These are phyloP conservation scores for Mucor plumbeus DNA, from an alignment of 371 early-diverging fungal genomes.

Conservation along the genomic window DNA sequence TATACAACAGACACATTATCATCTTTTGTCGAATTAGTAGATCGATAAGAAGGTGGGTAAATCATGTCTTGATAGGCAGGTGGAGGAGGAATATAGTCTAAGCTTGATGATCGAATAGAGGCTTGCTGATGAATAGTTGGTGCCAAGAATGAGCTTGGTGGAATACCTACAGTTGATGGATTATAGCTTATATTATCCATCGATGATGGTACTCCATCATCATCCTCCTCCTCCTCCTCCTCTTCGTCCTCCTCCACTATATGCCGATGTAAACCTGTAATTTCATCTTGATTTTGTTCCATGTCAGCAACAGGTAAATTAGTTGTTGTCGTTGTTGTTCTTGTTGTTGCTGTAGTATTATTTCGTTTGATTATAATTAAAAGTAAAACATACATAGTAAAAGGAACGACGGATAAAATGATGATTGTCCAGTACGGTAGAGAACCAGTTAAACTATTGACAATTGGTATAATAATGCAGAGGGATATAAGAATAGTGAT, in stretches of 20 bases:
- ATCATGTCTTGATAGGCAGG: conserved; percentile 23
- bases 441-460: neutral
- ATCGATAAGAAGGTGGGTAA: conserved; percentile 28
- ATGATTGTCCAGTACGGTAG: conserved; percentile 18
- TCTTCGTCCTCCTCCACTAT: neutral
- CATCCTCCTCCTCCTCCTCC: neutral
- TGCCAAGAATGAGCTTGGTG: conserved; percentile 23
- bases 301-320: neutral
- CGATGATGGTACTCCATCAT: neutral
- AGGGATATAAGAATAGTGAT: neutral
- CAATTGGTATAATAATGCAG: conserved; percentile 1
- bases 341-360: neutral
- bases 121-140: conserved; percentile 12
- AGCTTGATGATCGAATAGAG: conserved; percentile 21
- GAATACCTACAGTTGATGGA: conserved; percentile 21
- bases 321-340: neutral
- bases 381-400: neutral
- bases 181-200: conserved; percentile 9
- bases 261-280: conserved; percentile 9
- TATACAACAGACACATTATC: conserved; percentile 15
- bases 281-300: conserved; percentile 19
- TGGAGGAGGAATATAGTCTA: conserved; percentile 22
- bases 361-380: neutral
- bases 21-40: conserved; percentile 23
- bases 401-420: neutral